A percentile compares a stretch with the other conserved stretches of the same genome.
Evolutionary conservation across 768 basidiomycete genomes (phyloP).

Genomic region (Clitopilus passeckerianus): DNA sequence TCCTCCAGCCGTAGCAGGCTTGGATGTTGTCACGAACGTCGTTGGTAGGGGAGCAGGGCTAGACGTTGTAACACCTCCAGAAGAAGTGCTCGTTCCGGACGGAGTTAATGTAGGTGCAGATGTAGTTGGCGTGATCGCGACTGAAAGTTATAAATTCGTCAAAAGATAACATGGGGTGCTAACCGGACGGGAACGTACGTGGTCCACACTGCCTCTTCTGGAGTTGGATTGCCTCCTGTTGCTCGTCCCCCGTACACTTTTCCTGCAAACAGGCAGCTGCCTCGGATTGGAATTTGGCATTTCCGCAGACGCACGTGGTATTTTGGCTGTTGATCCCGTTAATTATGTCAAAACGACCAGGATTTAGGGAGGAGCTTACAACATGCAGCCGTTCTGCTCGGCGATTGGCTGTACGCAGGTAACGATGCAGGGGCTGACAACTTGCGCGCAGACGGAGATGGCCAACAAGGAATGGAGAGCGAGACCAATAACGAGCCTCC

Average conservation of each 20-base stretch:
- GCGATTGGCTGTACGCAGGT: neutral
- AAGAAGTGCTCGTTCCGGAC: too few species aligned
- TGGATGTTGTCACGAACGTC: too few species aligned
- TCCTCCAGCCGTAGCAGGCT: too few species aligned
- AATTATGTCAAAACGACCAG: neutral
- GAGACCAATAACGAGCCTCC: neutral
- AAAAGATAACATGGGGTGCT: neutral
- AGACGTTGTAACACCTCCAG: too few species aligned
- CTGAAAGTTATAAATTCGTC: neutral
- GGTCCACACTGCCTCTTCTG: neutral
- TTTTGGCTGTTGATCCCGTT: neutral
- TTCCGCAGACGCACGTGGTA: neutral
- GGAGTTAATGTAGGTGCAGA: too few species aligned
- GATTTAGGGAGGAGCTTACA: neutral
- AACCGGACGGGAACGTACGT: neutral
- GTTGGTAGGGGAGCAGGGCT: too few species aligned
- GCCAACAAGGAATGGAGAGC: neutral
- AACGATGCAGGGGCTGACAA: neutral
- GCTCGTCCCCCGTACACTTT: neutral
- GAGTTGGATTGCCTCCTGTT: neutral
- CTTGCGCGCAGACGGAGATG: neutral
- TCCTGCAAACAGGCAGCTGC: neutral
- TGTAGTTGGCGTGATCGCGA: neutral
- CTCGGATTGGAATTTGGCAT: neutral
- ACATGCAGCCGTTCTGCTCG: neutral